Evolutionary conservation across 768 basidiomycete genomes (phyloP).

Genomic region (Xerocomus brunneocitrinus): DNA sequence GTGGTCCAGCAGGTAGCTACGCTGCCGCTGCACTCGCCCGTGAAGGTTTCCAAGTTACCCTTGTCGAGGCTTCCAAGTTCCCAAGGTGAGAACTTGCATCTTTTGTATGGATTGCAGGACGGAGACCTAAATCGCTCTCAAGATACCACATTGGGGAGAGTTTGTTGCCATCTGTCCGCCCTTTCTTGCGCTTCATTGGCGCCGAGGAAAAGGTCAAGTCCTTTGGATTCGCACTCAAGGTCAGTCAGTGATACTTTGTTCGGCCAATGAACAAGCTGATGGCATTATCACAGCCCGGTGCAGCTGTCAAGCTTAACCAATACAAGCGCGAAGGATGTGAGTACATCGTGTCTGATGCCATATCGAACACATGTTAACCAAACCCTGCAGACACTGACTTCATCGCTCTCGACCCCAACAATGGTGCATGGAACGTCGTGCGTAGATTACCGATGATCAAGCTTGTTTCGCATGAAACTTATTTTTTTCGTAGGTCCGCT

Average conservation of each 20-base stretch:
- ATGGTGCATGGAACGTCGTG: background rate
- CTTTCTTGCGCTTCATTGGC: background rate
- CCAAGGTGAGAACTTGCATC: background rate
- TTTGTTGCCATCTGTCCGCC: background rate
- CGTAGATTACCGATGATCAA: background rate
- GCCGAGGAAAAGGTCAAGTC: background rate
- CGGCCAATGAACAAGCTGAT: background rate
- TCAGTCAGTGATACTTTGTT: background rate
- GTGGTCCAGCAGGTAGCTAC: conserved; percentile 1
- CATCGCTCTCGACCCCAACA: background rate
- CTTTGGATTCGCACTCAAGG: background rate
- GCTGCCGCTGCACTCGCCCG: background rate
- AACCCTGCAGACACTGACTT: background rate
- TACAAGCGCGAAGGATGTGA: conserved; percentile 34
- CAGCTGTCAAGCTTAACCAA: conserved; percentile 2
- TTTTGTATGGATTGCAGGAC: background rate
- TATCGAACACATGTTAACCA: background rate
- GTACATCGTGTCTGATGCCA: background rate
- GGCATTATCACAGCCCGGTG: background rate
- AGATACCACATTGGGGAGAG: conserved; percentile 4
- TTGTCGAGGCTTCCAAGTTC: conserved; percentile 1
- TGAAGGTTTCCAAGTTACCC: background rate
- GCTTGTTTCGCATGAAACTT: background rate
- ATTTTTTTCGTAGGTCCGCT: background rate
- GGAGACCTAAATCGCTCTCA: background rate